Evolutionary conservation across 108 stramenopile species (phyloP), one percentile per base, ranked within the genome.

Genomic region (Cyclotella atomus): DNA sequence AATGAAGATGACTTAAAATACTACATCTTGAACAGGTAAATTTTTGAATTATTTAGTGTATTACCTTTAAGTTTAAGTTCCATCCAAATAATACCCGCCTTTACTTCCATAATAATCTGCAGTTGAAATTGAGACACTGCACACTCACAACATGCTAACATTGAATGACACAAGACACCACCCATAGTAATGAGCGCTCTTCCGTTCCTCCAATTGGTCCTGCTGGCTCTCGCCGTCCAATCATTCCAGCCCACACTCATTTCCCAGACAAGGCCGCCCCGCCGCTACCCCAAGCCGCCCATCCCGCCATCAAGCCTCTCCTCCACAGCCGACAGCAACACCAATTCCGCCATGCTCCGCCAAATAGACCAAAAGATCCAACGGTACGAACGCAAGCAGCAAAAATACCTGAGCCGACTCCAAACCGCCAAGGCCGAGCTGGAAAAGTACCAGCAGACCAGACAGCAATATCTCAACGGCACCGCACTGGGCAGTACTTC

Each of bases 351-450:
- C 10, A 59, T 92, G 54, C 61, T 93, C 15, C 65, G 78, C 52
- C 72, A 88, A 75, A 75, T 93, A 21, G 92, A 93, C 75, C 82
- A 79, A 61, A 86, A 93, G 68, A 87, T 89, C 60, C 75, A 79
- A 23, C 77, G 77, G 23, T 71, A 87, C 59, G 72, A 77, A 33
- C 82, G 82, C 62, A 59, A 88, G 56, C 59, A 83, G 66, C 68
- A 86, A 76, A 63, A 75, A 38, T 89, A 90, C 24, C 71, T 82
- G 59, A 81, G 61, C 55, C 79, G 76, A 55, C 70, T 91, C 46
- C 62, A 64, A 14, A 54, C 70, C 57, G 79, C 84, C 65, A 85
- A 87, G 68, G 68, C 73, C 19, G 79, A 76, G 34, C 71, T 94
- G 25, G 62, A 81, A 25, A 62, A 75, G 35, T 53, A 82, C 82